Conservation (phyloP, 306 rosid species). For the Cicer cuneatum region DNA sequence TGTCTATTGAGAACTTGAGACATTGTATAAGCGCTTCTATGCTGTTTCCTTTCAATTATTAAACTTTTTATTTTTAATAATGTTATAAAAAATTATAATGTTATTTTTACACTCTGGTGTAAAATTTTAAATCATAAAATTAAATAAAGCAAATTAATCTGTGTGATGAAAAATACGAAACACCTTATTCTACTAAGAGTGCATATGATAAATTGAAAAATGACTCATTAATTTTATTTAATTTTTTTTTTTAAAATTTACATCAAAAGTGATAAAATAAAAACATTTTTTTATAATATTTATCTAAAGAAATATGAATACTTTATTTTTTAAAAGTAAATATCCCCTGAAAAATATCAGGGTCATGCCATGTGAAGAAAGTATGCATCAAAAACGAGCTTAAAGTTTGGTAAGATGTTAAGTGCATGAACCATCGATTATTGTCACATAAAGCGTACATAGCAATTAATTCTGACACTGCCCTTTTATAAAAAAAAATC, state of each 20-base stretch:
- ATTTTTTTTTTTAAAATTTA: not conserved
- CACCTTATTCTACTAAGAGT: too few species aligned
- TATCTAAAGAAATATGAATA: not conserved
- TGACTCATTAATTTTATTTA: too few species aligned
- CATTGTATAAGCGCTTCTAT: too few species aligned
- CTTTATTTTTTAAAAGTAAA: not conserved
- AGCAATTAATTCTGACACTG: not conserved
- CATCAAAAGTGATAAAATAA: not conserved
- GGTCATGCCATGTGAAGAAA: not conserved
- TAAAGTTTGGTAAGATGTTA: constrained; percentile 9
- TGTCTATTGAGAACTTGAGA: too few species aligned
- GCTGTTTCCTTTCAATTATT: too few species aligned
- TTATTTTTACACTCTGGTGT: too few species aligned
- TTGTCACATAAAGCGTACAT: not conserved
- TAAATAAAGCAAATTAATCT: too few species aligned
- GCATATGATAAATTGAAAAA: too few species aligned
- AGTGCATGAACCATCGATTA: not conserved
- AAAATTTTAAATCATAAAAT: too few species aligned
- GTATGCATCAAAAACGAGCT: not conserved
- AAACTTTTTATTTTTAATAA: too few species aligned
- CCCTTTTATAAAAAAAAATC: not conserved
- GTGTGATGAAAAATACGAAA: too few species aligned
- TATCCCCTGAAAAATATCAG: constrained; percentile 5
- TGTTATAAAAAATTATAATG: too few species aligned
- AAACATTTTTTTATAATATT: not conserved